Evolutionary conservation across 2,329 filamentous ascomycete species (phyloP).

Genomic region (Colletotrichum limetticola): DNA sequence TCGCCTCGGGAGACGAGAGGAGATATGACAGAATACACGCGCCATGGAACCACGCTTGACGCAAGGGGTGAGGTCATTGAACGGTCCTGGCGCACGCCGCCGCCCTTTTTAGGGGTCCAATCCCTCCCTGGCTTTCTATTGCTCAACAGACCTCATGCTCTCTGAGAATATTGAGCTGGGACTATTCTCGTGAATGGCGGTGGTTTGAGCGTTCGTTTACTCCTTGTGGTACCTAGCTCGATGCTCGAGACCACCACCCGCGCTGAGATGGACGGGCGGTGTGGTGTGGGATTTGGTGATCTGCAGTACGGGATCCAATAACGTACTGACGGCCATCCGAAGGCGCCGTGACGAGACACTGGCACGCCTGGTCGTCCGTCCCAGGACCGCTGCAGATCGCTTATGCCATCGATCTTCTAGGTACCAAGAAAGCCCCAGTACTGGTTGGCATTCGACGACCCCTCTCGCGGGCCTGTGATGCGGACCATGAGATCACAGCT

Average conservation of each 20-base stretch:
- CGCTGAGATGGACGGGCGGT: background rate
- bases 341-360: slow-evolving; percentile 12
- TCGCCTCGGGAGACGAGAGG: slow-evolving; percentile 25
- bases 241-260: background rate
- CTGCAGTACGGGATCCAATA: slow-evolving; percentile 18
- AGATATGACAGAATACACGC: background rate
- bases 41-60: slow-evolving; percentile 23
- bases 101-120: background rate
- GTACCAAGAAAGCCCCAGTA: background rate
- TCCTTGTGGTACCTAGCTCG: background rate
- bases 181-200: slow-evolving; percentile 2
- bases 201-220: slow-evolving; percentile 19
- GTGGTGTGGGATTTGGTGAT: slow-evolving; percentile 11
- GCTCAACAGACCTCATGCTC: background rate
- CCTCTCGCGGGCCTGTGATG: background rate
- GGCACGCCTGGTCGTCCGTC: background rate
- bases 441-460: background rate
- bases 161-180: background rate
- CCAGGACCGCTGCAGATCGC: slow-evolving; percentile 7
- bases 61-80: slow-evolving; percentile 27
- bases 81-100: slow-evolving; percentile 7
- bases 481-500: slow-evolving; percentile 23
- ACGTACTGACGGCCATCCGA: slow-evolving; percentile 16
- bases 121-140: background rate
- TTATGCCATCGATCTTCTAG: background rate